Evolutionary conservation across 2,329 filamentous ascomycete species (phyloP).

Genomic region (Nigrospora osmanthi): DNA sequence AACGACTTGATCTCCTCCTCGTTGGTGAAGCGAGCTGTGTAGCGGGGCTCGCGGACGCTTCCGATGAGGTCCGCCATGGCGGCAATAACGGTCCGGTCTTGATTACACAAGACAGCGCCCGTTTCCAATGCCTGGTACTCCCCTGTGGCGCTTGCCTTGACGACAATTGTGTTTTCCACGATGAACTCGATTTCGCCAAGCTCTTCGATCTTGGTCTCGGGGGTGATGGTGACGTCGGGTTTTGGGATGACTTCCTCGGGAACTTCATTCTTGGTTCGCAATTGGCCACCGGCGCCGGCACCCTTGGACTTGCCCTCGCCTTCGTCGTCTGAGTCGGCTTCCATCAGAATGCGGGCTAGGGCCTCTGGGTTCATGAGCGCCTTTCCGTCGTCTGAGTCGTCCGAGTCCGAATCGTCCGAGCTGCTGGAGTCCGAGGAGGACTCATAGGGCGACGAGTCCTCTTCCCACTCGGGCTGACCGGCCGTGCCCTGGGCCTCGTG

Average conservation of each 20-base stretch:
- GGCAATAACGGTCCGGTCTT: constrained; percentile 69
- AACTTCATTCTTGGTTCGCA: constrained; percentile 79
- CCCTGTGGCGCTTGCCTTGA: constrained; percentile 71
- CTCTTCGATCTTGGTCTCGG: constrained; percentile 67
- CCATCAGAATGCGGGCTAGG: constrained; percentile 80
- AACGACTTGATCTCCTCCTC: constrained; percentile 59
- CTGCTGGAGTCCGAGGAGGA: constrained; percentile 54
- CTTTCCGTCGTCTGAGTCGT: constrained; percentile 56
- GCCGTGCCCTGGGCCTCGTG: constrained; percentile 5
- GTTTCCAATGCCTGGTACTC: constrained; percentile 80
- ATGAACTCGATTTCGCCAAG: constrained; percentile 70
- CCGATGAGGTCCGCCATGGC: constrained; percentile 81
- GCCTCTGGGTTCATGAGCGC: constrained; percentile 74
- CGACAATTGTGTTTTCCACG: constrained; percentile 70
- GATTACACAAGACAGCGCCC: constrained; percentile 75
- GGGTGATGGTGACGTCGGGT: constrained; percentile 70
- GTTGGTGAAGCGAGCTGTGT: constrained; percentile 70
- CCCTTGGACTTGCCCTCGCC: constrained; percentile 44
- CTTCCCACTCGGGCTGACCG: constrained; percentile 73
- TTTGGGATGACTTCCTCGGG: constrained; percentile 57
- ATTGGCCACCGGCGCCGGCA: constrained; percentile 32
- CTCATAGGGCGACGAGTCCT: constrained; percentile 68
- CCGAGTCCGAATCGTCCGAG: constrained; percentile 50
- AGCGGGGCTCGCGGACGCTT: constrained; percentile 76
- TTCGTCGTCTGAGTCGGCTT: constrained; percentile 74